A percentile compares a stretch with the other conserved stretches of the same genome.
phyloP scores from a whole-genome alignment of 73 alveolate genomes.

The Paramecium caudatum region DNA sequence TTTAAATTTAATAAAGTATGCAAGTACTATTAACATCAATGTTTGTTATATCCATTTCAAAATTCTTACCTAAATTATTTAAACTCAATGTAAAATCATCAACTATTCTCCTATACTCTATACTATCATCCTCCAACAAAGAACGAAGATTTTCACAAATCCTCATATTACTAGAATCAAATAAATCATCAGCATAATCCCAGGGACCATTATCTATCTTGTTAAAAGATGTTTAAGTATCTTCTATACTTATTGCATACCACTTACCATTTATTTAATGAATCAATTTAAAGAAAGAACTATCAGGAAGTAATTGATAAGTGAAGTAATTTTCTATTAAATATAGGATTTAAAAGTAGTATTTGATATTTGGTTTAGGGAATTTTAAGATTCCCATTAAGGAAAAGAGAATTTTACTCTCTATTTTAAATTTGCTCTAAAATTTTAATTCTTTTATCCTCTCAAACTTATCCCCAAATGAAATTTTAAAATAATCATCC shows the following conservation, averaged over 20 bases:
- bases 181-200: constrained; percentile 57
- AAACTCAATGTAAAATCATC: background rate
- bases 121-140: background rate
- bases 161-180: background rate
- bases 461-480: constrained; percentile 44
- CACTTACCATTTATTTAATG: constrained; percentile 20
- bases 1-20: constrained; percentile 15
- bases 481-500: constrained; percentile 37
- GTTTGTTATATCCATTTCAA: constrained; percentile 24
- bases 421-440: constrained; percentile 51
- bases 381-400: constrained; percentile 64
- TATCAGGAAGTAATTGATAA: constrained; percentile 57
- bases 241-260: constrained; percentile 58
- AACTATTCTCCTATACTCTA: background rate
- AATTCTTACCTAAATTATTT: background rate
- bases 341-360: constrained; percentile 48
- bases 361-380: constrained; percentile 64
- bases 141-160: constrained; percentile 9
- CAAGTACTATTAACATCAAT: constrained; percentile 30
- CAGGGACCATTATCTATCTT: constrained; percentile 48
- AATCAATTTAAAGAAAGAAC: constrained; percentile 34
- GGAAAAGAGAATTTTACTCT: constrained; percentile 57
- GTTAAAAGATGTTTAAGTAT: background rate
- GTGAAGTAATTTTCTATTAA: constrained; percentile 52
- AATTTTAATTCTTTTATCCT: constrained; percentile 50